Evolutionary conservation across 129 eudicot species (phyloP), one percentile per base, ranked within the genome.

Genomic region (Escallonia herrerae): DNA sequence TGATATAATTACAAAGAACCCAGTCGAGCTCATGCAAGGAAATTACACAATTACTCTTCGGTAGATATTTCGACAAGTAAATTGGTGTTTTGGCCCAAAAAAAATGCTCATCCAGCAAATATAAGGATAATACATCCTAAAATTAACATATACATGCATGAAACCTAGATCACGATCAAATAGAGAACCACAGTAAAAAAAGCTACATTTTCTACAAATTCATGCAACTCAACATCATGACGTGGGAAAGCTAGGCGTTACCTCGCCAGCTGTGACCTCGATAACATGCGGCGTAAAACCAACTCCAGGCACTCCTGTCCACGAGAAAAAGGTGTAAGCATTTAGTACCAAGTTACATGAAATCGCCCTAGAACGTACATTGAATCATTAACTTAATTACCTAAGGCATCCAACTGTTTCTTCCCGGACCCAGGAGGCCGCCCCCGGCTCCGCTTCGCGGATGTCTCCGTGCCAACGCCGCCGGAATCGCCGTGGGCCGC

Each of bases 271-370:
- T 64, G 84, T 78, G 64, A 82, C 87, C 4, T 73, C 77, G 55
- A 90, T 87, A 37, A 90, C 95, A 77, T 90, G 95, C 58, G 97
- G 97, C 13, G 97, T 90, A 76, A 90, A 90, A 45, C 95, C 93
- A 69, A 87, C 82, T 72, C 97, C 97, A 6, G 83, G 70, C 6
- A 80, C 77, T 13, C 97, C 97, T 90, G 87, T 43, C 40, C 55
- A 43, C 3, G 5, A 66, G 15, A 15, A 15, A 59, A 3, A 67
- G 40, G 46, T 42, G 3, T 64, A 53, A 53, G 15, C 11, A 6
- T 37, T 43, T 6, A 11, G 6, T 57, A n/a, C n/a, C n/a, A n/a
- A n/a, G n/a, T n/a, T n/a, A n/a, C n/a, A n/a, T n/a, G n/a, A 33
- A 55, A 57, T 57, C 4, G 37, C 15, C 38, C 1, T 22, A 22